Percentiles rank a stretch among this genome's conserved stretches.
Conservation (phyloP, 2,329 filamentous ascomycete genomes). For the Fusarium sp. region DNA sequence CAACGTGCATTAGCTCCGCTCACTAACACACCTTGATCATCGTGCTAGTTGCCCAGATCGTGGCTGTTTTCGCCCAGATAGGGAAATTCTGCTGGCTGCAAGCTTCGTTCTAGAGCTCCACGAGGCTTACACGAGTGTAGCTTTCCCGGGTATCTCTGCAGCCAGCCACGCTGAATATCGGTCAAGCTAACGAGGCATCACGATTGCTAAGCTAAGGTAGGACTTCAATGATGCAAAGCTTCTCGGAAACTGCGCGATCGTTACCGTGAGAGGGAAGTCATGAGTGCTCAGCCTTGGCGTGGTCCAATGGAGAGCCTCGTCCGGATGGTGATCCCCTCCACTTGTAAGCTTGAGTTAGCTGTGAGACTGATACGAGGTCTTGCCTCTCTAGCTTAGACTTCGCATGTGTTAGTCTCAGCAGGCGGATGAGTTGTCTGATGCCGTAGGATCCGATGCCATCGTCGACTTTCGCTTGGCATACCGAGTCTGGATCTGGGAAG, state of each 20-base stretch:
- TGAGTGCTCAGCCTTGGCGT: slow-evolving; percentile 6
- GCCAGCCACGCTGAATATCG: not conserved
- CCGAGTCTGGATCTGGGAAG: not conserved
- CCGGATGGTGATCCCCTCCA: slow-evolving; percentile 4
- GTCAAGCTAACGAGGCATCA: not conserved
- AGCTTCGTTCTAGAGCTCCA: not conserved
- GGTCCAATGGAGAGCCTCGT: slow-evolving; percentile 19
- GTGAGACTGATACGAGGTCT: slow-evolving; percentile 14
- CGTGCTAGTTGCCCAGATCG: not conserved
- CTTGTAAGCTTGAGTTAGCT: not conserved
- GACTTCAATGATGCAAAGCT: slow-evolving; percentile 19
- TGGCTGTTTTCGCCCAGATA: slow-evolving; percentile 4
- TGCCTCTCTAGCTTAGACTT: not conserved
- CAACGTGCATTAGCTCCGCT: slow-evolving; percentile 20
- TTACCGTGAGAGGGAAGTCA: not conserved
- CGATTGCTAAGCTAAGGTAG: not conserved
- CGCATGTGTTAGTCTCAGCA: not conserved
- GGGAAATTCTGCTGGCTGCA: slow-evolving; percentile 5
- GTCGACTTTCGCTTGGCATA: not conserved
- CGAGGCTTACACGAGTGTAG: slow-evolving; percentile 3
- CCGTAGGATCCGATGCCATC: slow-evolving; percentile 15
- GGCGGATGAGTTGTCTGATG: not conserved
- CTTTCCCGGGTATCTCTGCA: not conserved
- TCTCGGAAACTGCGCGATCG: not conserved
- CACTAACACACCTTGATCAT: not conserved